phyloP scores from a whole-genome alignment of 177 flowering plant species.

The Vitis hybrid region DNA sequence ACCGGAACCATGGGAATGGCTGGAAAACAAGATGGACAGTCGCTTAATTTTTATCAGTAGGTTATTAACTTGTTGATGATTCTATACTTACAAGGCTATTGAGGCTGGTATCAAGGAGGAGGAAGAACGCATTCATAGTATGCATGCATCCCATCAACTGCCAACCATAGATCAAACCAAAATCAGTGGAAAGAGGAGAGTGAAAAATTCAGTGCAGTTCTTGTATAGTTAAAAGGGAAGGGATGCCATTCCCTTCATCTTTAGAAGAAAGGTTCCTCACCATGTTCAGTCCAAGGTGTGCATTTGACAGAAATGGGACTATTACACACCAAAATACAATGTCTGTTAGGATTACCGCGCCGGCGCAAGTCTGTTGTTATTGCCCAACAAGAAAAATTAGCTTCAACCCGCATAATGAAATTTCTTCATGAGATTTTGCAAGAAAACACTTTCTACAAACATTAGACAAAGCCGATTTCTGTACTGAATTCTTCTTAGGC shows the following conservation, averaged over 20 bases:
- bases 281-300: conserved; percentile 35
- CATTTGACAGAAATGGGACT: conserved; percentile 50
- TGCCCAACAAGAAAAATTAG: background rate
- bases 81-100: conserved; percentile 49
- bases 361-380: conserved; percentile 57
- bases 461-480: no score
- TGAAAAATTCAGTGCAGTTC: no score
- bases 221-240: no score
- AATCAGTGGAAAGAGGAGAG: background rate
- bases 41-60: background rate
- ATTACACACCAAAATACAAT: conserved; percentile 69
- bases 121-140: conserved; percentile 41
- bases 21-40: conserved; percentile 12
- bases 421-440: no score
- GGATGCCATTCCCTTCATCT: no score
- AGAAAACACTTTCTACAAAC: no score
- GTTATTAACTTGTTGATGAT: background rate
- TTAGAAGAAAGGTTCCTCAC: conserved; percentile 28
- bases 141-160: conserved; percentile 63
- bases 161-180: conserved; percentile 5
- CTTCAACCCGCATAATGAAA: background rate
- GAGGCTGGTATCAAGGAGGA: conserved; percentile 40
- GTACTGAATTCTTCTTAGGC: no score
- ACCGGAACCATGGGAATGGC: conserved; percentile 57
- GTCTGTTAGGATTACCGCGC: conserved; percentile 74